Conservation (phyloP, 1,284 basidiomycete species). For the Sporisorium iseilematis-ciliati region DNA sequence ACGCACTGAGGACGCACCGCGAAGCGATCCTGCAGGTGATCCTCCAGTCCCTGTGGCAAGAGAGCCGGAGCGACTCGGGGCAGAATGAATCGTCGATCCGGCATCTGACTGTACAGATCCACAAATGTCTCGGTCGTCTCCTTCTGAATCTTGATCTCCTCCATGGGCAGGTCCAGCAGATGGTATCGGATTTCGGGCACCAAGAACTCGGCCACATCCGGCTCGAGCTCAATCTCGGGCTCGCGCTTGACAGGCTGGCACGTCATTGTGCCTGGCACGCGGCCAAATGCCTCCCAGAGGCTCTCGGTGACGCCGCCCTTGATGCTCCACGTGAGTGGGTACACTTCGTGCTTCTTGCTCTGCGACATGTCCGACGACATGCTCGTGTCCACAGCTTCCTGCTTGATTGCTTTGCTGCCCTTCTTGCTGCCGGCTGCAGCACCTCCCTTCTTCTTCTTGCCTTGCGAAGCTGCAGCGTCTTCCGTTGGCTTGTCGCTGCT, state of each 20-base stretch:
- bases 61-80: conserved; percentile 21
- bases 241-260: conserved; percentile 50
- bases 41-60: conserved; percentile 57
- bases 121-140: conserved; percentile 51
- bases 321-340: conserved; percentile 56
- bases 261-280: conserved; percentile 61
- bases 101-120: conserved; percentile 47
- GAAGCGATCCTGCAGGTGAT: conserved; percentile 63
- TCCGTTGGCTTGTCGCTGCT: conserved; percentile 16
- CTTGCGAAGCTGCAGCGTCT: conserved; percentile 9
- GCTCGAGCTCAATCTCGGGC: conserved; percentile 53
- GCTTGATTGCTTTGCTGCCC: conserved; percentile 32
- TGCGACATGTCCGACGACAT: conserved; percentile 16
- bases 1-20: conserved; percentile 55
- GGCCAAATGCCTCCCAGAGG: conserved; percentile 63
- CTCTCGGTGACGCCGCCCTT: conserved; percentile 55
- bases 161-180: conserved; percentile 50
- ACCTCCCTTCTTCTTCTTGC: conserved; percentile 37
- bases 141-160: conserved; percentile 54
- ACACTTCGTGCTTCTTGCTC: conserved; percentile 58
- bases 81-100: conserved; percentile 42
- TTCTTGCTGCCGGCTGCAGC: conserved; percentile 24
- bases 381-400: conserved; percentile 12
- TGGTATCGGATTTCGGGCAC: conserved; percentile 54
- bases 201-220: conserved; percentile 54